phyloP scores from a whole-genome alignment of 495 filamentous ascomycete species.

The Xylaria palmicola region DNA sequence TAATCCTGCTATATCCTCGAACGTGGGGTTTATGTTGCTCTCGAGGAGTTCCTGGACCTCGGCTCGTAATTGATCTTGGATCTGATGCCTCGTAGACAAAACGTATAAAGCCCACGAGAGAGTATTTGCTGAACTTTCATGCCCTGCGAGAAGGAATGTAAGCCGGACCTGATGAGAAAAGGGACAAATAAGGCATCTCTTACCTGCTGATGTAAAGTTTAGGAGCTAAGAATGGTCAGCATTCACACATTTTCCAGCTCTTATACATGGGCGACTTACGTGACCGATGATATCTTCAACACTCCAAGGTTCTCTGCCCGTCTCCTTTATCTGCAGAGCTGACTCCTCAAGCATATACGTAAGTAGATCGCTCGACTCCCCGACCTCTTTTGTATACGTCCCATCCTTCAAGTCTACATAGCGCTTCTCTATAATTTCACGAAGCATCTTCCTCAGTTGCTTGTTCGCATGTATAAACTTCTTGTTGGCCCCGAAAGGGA shows the following conservation, averaged over 20 bases:
- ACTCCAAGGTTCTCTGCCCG: constrained; percentile 23
- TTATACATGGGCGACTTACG: background rate
- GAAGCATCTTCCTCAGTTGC: constrained; percentile 26
- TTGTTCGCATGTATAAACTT: constrained; percentile 22
- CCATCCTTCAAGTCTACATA: constrained; percentile 22
- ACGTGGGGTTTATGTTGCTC: constrained; percentile 26
- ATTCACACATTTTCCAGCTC: background rate
- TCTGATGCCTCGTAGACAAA: constrained; percentile 16
- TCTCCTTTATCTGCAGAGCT: constrained; percentile 15
- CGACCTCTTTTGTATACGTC: constrained; percentile 15
- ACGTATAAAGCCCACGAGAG: constrained; percentile 26
- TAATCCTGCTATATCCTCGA: constrained; percentile 33
- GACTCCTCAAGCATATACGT: constrained; percentile 30
- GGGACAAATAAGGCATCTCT: background rate
- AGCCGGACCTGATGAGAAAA: too few relatives aligned
- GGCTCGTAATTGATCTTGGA: constrained; percentile 27
- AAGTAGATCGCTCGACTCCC: constrained; percentile 23
- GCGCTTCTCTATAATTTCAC: constrained; percentile 24
- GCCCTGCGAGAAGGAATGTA: too few relatives aligned
- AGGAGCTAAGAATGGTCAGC: background rate
- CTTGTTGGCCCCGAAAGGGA: constrained; percentile 29
- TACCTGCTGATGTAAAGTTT: background rate
- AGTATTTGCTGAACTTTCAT: constrained; percentile 26
- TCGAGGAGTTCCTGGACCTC: constrained; percentile 26
- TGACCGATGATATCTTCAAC: constrained; percentile 28